Conservation (phyloP, 2,329 filamentous ascomycete species). For the Phoma herbarum region DNA sequence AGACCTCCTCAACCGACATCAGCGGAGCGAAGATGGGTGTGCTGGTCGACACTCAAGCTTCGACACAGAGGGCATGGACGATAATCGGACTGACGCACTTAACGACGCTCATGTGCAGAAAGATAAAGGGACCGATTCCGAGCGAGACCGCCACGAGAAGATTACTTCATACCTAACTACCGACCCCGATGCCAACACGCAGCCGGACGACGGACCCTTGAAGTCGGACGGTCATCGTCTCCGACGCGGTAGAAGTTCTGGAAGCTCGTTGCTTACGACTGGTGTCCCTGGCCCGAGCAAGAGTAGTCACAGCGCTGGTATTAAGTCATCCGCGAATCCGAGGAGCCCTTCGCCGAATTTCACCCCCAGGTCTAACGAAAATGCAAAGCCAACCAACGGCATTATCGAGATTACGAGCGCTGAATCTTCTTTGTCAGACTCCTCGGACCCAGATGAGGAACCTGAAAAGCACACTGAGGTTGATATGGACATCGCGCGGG, state of each 20-base stretch:
- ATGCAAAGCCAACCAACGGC: neutral
- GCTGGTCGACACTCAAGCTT: slow-evolving; percentile 90
- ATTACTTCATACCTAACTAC: neutral
- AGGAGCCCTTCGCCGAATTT: neutral
- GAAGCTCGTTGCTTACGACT: slow-evolving; percentile 4
- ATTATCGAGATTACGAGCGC: slow-evolving; percentile 21
- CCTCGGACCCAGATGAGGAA: slow-evolving; percentile 11
- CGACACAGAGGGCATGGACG: slow-evolving; percentile 71
- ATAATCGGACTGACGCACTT: neutral
- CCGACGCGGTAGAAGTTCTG: slow-evolving; percentile 4
- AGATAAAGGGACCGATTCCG: neutral
- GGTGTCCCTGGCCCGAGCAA: neutral
- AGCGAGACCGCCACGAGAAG: neutral
- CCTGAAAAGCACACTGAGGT: neutral
- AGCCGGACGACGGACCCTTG: slow-evolving; percentile 10
- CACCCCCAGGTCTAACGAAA: neutral
- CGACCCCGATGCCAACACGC: neutral
- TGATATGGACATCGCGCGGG: neutral
- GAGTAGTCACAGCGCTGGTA: neutral
- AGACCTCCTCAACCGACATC: slow-evolving; percentile 92
- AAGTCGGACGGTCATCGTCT: slow-evolving; percentile 7
- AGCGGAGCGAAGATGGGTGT: slow-evolving; percentile 94
- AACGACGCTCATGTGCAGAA: neutral
- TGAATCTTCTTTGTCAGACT: slow-evolving; percentile 12
- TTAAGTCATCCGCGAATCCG: neutral